phyloP scores from a whole-genome alignment of 1,284 basidiomycete species.

The Cutaneotrichosporon sp. region DNA sequence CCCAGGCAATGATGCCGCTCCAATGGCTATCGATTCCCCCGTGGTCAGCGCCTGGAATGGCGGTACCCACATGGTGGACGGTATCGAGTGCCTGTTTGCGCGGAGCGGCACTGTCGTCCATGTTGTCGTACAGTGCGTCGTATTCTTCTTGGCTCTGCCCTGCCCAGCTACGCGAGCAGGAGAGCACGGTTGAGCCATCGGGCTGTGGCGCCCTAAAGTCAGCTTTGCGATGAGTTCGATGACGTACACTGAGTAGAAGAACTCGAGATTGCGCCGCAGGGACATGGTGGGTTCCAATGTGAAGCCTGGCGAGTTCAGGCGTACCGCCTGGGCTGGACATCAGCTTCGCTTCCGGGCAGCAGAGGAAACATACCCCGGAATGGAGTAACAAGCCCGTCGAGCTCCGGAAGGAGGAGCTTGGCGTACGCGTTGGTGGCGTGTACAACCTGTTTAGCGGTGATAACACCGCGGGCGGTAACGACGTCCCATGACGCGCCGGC shows the following conservation, averaged over 20 bases:
- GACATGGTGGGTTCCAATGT: slow-evolving; percentile 1
- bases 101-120: slow-evolving; percentile 13
- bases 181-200: slow-evolving; percentile 3
- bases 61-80: not conserved
- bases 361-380: slow-evolving; percentile 20
- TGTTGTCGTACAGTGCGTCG: not conserved
- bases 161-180: slow-evolving; percentile 5
- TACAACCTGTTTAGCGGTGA: slow-evolving; percentile 25
- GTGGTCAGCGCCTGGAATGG: slow-evolving; percentile 3
- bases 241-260: slow-evolving; percentile 20
- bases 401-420: slow-evolving; percentile 24
- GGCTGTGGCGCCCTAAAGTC: not conserved
- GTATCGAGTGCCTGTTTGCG: not conserved
- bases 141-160: slow-evolving; percentile 4
- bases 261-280: slow-evolving; percentile 13
- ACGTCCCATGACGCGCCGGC: slow-evolving; percentile 24
- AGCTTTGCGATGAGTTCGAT: not conserved
- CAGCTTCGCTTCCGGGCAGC: not conserved
- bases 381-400: slow-evolving; percentile 17
- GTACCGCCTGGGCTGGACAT: not conserved
- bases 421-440: slow-evolving; percentile 35
- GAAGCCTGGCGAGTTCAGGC: not conserved
- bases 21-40: slow-evolving; percentile 36
- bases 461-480: slow-evolving; percentile 27
- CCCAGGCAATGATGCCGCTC: slow-evolving; percentile 36